Evolutionary conservation across 768 basidiomycete species (phyloP), one percentile per base, ranked within the genome.

Genomic region (Dacryopinax spathularia): DNA sequence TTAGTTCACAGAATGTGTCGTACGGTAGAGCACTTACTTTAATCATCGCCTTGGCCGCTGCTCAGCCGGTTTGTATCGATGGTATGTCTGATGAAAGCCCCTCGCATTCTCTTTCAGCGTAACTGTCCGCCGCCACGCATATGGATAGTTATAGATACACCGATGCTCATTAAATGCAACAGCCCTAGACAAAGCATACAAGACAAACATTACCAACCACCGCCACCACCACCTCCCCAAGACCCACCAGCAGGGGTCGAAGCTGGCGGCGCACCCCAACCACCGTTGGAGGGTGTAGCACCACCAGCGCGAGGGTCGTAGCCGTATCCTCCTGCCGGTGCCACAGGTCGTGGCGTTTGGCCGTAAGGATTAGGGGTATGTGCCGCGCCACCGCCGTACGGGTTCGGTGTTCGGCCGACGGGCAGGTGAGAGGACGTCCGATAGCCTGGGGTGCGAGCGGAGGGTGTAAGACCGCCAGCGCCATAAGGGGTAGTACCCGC

Each of bases 351-450:
- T 56, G 48, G 48, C 3, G 48, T 56, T 18, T 56, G 48, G 29
- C 48, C 48, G 48, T 56, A 56, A 22, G 48, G 48, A 31, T 56
- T 59, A 34, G 22, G 33, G 22, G 33, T n/a, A 31, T 34, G 65
- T 29, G 61, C 10, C 6, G 74, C 71, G 27, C 75, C n/a, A n/a
- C n/a, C 76, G 25, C 79, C 81, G 67, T 91, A 91, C 1, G 89
- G 87, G 69, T 91, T 91, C 10, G 90, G 89, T 43, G 89, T 91
- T 56, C 87, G 81, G 18, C 80, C 82, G 34, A 80, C 72, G 33
- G 73, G 69, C 67, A 88, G 86, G 62, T 88, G 87, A 44, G 86
- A 79, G 20, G 89, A 91, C 74, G 84, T 78, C 69, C 83, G 86
- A 1, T 89, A 39, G 61, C 60, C 88, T 13, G 83, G 80, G 15